These are phyloP conservation scores for Umbelopsis isabellina DNA, from an alignment of 192 early-diverging fungal species.

Conservation along the genomic window DNA sequence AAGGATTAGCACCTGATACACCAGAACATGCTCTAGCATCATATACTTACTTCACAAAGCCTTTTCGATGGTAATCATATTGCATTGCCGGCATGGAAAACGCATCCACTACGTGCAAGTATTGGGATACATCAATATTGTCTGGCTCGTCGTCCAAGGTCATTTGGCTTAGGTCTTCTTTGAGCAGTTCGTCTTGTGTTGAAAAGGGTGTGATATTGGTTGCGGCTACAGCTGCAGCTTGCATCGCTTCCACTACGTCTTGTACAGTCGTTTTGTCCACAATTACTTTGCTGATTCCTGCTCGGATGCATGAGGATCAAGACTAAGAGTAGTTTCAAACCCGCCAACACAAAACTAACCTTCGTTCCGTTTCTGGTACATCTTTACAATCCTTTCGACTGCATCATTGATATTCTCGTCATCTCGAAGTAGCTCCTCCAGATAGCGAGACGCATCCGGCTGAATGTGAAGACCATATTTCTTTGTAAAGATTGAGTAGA, in stretches of 20 bases:
- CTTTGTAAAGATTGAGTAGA: slow-evolving; percentile 76
- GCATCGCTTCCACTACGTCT: slow-evolving; percentile 53
- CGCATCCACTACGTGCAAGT: slow-evolving; percentile 73
- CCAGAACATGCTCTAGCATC: neutral
- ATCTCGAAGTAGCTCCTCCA: slow-evolving; percentile 58
- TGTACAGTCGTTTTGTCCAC: slow-evolving; percentile 49
- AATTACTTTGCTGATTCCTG: slow-evolving; percentile 20
- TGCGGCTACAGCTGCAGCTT: slow-evolving; percentile 41
- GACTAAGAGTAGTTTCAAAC: too few relatives aligned
- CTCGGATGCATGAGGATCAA: neutral
- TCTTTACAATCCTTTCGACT: slow-evolving; percentile 69
- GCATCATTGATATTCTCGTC: slow-evolving; percentile 57
- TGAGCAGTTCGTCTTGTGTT: slow-evolving; percentile 6
- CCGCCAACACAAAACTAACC: slow-evolving; percentile 44
- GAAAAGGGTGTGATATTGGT: slow-evolving; percentile 12
- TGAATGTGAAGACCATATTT: slow-evolving; percentile 81
- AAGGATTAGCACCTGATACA: neutral
- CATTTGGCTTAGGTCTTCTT: slow-evolving; percentile 23
- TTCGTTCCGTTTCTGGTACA: slow-evolving; percentile 70
- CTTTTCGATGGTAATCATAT: slow-evolving; percentile 67
- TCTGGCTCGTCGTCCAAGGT: slow-evolving; percentile 40
- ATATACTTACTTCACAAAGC: slow-evolving; percentile 56
- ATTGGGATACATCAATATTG: slow-evolving; percentile 53
- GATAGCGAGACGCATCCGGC: slow-evolving; percentile 68
- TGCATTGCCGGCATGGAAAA: slow-evolving; percentile 73